phyloP scores from a whole-genome alignment of 106 monocot genomes.

The Ottelia alismoides region DNA sequence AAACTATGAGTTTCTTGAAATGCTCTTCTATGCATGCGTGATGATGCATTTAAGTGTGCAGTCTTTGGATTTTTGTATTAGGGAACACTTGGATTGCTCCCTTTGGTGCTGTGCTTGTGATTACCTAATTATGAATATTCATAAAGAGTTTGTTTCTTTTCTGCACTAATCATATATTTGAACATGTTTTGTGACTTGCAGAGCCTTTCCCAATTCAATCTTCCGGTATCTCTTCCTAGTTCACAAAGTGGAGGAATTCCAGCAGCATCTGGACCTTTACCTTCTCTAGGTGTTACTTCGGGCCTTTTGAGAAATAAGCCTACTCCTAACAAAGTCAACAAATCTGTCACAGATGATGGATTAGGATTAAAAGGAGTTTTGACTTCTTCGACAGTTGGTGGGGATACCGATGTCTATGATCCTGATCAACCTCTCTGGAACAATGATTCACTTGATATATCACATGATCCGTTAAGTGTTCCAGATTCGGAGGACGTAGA shows the following conservation, averaged over 20 bases:
- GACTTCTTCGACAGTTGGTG: constrained; percentile 20
- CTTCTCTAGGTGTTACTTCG: constrained; percentile 18
- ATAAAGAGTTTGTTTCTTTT: too few species aligned
- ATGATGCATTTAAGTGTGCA: too few species aligned
- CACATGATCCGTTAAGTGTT: constrained; percentile 30
- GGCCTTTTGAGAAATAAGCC: constrained; percentile 27
- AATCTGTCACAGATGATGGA: constrained; percentile 27
- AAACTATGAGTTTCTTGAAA: too few species aligned
- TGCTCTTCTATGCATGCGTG: too few species aligned
- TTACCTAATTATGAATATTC: too few species aligned
- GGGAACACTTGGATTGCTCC: too few species aligned
- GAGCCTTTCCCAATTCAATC: constrained; percentile 96
- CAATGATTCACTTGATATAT: constrained; percentile 36
- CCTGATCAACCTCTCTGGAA: constrained; percentile 97
- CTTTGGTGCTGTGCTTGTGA: too few species aligned
- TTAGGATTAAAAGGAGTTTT: constrained; percentile 17
- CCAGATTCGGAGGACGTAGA: constrained; percentile 28
- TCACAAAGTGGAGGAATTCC: constrained; percentile 33
- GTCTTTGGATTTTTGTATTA: too few species aligned
- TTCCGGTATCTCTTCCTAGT: constrained; percentile 67
- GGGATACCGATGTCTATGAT: constrained; percentile 95
- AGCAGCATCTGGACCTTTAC: constrained; percentile 29
- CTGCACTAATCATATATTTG: too few species aligned
- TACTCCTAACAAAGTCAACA: constrained; percentile 31
- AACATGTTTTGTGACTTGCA: constrained; percentile 17